These are phyloP conservation scores for Eucalyptus grandis DNA, from an alignment of 345 rosid species.

Conservation along the genomic window DNA sequence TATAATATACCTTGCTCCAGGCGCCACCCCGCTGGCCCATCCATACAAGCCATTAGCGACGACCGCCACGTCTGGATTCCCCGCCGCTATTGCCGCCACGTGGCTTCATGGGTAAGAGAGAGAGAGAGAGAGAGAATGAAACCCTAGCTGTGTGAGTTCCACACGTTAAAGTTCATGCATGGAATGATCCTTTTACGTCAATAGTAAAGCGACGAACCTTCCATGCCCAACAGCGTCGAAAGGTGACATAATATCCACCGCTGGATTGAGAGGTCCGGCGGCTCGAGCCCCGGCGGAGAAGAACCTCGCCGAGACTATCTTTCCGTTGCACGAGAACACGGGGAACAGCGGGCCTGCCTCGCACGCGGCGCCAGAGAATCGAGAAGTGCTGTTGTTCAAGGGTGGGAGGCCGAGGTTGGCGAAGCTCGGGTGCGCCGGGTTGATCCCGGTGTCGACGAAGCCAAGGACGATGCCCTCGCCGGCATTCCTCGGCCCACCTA, in stretches of 20 bases:
- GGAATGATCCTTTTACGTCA: neutral
- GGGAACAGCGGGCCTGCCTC: constrained; percentile 65
- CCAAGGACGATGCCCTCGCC: constrained; percentile 76
- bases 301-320: constrained; percentile 66
- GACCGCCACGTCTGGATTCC: constrained; percentile 72
- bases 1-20: constrained; percentile 53
- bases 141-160: neutral
- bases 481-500: constrained; percentile 26
- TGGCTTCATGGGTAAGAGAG: constrained; percentile 35
- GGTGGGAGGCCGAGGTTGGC: constrained; percentile 1
- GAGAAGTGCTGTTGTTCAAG: neutral
- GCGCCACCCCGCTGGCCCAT: constrained; percentile 79
- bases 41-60: constrained; percentile 61
- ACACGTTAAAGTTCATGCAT: neutral
- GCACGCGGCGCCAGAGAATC: constrained; percentile 68
- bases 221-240: constrained; percentile 79
- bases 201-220: constrained; percentile 26
- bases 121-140: neutral
- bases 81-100: constrained; percentile 79
- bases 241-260: constrained; percentile 77
- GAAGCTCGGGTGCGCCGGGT: constrained; percentile 75
- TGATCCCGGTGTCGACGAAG: constrained; percentile 71
- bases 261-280: constrained; percentile 30
- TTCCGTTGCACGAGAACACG: constrained; percentile 52
- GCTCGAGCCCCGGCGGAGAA: constrained; percentile 84